phyloP scores from a whole-genome alignment of 2,329 filamentous ascomycete species.

The Cytospora chrysosperma region DNA sequence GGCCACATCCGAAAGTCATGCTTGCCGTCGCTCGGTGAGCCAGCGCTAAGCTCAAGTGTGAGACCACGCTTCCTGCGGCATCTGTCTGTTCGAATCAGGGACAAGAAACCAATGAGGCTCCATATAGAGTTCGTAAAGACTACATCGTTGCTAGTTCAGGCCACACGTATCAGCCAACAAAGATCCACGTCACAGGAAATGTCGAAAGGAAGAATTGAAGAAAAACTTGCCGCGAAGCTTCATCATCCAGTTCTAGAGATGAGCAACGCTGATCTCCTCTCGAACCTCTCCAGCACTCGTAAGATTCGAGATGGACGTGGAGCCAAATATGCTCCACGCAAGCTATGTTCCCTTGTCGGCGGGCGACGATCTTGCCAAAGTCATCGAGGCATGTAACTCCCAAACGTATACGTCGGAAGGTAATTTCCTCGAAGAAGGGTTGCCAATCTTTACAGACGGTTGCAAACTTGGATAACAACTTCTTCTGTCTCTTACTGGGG shows the following conservation, averaged over 20 bases:
- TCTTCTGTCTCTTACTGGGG: not conserved
- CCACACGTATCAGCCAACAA: not conserved
- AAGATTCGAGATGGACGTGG: not conserved
- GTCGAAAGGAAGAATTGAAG: not conserved
- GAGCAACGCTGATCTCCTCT: not conserved
- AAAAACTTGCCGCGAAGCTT: not conserved
- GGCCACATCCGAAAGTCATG: not conserved
- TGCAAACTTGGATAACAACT: not conserved
- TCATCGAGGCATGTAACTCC: not conserved
- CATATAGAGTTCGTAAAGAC: not conserved
- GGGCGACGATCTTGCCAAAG: not conserved
- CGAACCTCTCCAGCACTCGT: not conserved
- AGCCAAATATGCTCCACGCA: not conserved
- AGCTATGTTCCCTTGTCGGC: not conserved
- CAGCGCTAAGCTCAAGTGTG: not conserved
- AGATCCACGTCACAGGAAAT: not conserved
- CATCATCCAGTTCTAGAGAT: not conserved
- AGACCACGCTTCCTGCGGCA: not conserved
- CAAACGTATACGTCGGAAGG: not conserved
- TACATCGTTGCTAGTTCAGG: not conserved
- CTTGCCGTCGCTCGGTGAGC: not conserved
- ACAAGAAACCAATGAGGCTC: not conserved
- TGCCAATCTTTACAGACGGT: not conserved
- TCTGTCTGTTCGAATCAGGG: not conserved
- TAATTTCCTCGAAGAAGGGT: not conserved